Percentiles rank a stretch among this genome's conserved stretches.
Evolutionary conservation across 75 land plant genomes (phyloP).

Genomic region (Pinus tabuliformis): DNA sequence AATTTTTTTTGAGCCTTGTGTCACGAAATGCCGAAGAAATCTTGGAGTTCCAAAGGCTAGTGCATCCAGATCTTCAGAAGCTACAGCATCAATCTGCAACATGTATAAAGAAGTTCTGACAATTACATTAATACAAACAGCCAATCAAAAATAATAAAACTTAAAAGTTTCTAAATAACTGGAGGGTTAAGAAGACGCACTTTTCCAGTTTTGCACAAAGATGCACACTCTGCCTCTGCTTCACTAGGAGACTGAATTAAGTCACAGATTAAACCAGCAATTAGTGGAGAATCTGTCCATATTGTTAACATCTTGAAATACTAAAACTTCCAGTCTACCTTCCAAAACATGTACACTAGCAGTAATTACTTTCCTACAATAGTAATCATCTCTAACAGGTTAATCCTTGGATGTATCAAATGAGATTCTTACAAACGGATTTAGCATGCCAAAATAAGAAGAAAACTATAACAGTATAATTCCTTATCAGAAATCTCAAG

Average conservation of each 20-base stretch:
- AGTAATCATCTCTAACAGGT: neutral
- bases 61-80: slow-evolving; percentile 54
- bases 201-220: slow-evolving; percentile 53
- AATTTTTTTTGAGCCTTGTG: slow-evolving; percentile 40
- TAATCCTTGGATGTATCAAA: neutral
- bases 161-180: neutral
- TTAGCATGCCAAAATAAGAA: neutral
- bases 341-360: neutral
- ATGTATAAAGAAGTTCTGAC: neutral
- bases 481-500: no score
- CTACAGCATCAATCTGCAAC: slow-evolving; percentile 45
- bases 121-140: neutral
- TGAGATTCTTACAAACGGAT: neutral
- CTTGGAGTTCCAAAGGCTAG: slow-evolving; percentile 46
- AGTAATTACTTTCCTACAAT: neutral
- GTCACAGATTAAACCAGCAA: neutral
- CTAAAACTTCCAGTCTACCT: neutral
- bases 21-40: slow-evolving; percentile 44
- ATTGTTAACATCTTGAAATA: neutral
- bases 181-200: slow-evolving; percentile 16
- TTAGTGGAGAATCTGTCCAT: neutral
- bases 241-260: slow-evolving; percentile 42
- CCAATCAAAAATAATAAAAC: neutral
- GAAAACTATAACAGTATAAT: no score
- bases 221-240: slow-evolving; percentile 56